Percentiles rank a stretch among this genome's conserved stretches.
These are phyloP conservation scores for Wickerhamomyces sp. DNA, from an alignment of 1,139 yeast genomes.

Conservation along the genomic window DNA sequence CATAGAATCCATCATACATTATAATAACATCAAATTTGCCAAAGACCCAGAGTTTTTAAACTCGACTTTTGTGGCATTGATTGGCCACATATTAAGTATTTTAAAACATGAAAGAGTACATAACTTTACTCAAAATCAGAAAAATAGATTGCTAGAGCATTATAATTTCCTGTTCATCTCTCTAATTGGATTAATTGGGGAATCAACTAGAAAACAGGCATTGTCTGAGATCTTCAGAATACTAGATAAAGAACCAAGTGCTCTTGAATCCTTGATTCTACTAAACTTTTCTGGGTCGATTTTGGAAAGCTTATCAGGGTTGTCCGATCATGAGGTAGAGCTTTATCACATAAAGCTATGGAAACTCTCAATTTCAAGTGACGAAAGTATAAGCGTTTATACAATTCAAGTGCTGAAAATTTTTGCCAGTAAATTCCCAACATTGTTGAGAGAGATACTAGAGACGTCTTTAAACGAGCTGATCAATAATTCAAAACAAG, in stretches of 20 bases:
- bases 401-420: conserved; percentile 32
- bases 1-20: conserved; percentile 32
- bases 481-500: conserved; percentile 32
- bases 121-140: conserved; percentile 11
- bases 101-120: conserved; percentile 20
- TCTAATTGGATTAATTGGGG: conserved; percentile 13
- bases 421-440: conserved; percentile 30
- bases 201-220: conserved; percentile 14
- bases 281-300: conserved; percentile 24
- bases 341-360: conserved; percentile 27
- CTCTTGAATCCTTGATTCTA: conserved; percentile 19
- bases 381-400: conserved; percentile 33
- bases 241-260: conserved; percentile 16
- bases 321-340: conserved; percentile 28
- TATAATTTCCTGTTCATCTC: conserved; percentile 6
- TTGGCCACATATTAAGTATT: conserved; percentile 18
- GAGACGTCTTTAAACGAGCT: conserved; percentile 27
- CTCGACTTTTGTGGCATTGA: conserved; percentile 23
- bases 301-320: conserved; percentile 23
- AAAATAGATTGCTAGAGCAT: conserved; percentile 14
- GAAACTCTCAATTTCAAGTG: conserved; percentile 29
- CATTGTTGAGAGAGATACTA: conserved; percentile 25
- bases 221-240: conserved; percentile 15
- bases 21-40: conserved; percentile 23
- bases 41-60: conserved; percentile 24